Base-by-base conservation (phyloP, 2,329 filamentous ascomycete species). In the Colletotrichum gigasporum region DNA sequence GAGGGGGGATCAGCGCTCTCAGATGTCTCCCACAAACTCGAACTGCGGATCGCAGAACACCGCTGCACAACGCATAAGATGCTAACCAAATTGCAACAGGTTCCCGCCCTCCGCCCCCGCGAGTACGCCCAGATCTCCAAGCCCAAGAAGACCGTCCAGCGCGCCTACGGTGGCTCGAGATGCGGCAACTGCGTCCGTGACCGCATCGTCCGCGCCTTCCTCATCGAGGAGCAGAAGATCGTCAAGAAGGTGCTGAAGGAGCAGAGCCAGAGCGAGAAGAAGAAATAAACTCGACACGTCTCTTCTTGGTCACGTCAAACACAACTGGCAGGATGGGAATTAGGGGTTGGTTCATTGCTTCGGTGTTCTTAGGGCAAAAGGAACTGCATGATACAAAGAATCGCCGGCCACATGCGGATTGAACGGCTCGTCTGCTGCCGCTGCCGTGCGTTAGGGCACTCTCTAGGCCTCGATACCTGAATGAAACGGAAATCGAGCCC, bases 211-310 rank as follows among this genome's bases (percentile, higher is more conserved):
- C 93, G 96, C 75, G 96, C 96, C 71, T 99, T 99, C 91, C 86
- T 99, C 82, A 98, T 99, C 73, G 96, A 99, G 88, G 96, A 99
- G 90, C 96, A 99, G 89, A 99, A 99, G 93, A 98, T 99, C 77
- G 96, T 99, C 85, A 99, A 99, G 94, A 99, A 99, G 93, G 96
- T 99, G 77, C 90, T 98, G 82, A 97, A 97, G 92, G 95, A 98
- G 89, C 93, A 97, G 86, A 91, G 93, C 87, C 91, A 82, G 78
- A 80, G 83, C 77, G 81, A 85, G 76, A 89, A 86, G 83, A 89
- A 88, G 86, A 89, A 89, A 85, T 89, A 92, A 88, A 86, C 71
- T 28, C 64, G 39, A 59, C 42, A 39, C 20, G 26, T 60, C 47
- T 64, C 51, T 64, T 64, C 61, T 69, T 68, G 61, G 66, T 67